Percentiles rank a stretch among this genome's conserved stretches.
Evolutionary conservation across 306 rosid species (phyloP).

Genomic region (Prunus salicina): DNA sequence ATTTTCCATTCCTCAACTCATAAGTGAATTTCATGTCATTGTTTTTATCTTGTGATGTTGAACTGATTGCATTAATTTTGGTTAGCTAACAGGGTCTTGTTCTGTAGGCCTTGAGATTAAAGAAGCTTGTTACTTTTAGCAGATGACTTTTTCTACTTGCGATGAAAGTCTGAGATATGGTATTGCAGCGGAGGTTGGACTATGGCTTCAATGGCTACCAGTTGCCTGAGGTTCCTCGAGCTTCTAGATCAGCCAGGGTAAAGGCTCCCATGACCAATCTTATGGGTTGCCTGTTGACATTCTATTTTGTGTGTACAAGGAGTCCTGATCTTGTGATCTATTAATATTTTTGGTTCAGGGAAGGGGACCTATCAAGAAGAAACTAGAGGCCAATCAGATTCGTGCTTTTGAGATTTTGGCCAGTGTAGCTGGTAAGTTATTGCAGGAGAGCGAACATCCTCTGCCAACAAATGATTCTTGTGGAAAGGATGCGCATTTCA

Average conservation of each 20-base stretch:
- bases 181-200: slow-evolving; percentile 49
- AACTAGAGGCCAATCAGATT: slow-evolving; percentile 37
- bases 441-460: slow-evolving; percentile 44
- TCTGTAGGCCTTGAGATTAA: slow-evolving; percentile 20
- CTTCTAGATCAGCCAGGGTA: slow-evolving; percentile 69
- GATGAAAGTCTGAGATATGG: slow-evolving; percentile 52
- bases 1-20: background rate
- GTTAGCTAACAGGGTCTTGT: slow-evolving; percentile 35
- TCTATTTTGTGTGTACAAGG: background rate
- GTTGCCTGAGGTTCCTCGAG: slow-evolving; percentile 62
- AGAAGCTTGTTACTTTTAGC: slow-evolving; percentile 30
- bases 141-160: slow-evolving; percentile 44
- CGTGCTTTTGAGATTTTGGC: slow-evolving; percentile 72
- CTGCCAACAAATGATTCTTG: slow-evolving; percentile 20
- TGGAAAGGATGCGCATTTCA: slow-evolving; percentile 19
- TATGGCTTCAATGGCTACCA: slow-evolving; percentile 57
- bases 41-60: background rate
- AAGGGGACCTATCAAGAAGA: slow-evolving; percentile 52
- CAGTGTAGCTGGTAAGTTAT: slow-evolving; percentile 58
- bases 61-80: slow-evolving; percentile 9
- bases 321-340: slow-evolving; percentile 14
- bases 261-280: slow-evolving; percentile 12
- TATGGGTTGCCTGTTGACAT: background rate
- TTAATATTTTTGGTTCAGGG: slow-evolving; percentile 49
- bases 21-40: background rate